These are phyloP conservation scores for Talaromyces islandicus DNA, from an alignment of 2,329 filamentous ascomycete species.

Conservation along the genomic window DNA sequence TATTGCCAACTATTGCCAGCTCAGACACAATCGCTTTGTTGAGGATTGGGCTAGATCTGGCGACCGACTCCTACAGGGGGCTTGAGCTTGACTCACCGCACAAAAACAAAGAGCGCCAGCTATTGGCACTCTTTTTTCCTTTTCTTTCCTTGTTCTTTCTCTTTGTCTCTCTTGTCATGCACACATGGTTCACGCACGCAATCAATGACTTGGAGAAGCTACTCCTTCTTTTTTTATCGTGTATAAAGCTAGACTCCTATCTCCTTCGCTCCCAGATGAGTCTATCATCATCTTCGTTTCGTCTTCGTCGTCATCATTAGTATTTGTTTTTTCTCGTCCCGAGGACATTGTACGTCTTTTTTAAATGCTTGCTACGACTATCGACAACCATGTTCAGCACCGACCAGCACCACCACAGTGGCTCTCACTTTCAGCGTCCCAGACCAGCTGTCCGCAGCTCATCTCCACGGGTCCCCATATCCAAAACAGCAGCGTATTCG, in stretches of 20 bases:
- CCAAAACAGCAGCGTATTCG: conserved; percentile 12
- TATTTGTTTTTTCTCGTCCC: too few relatives aligned
- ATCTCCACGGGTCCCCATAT: conserved; percentile 9
- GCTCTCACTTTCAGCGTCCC: not conserved
- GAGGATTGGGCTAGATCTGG: not conserved
- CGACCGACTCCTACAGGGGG: too few relatives aligned
- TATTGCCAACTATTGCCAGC: not conserved
- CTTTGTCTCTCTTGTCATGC: not conserved
- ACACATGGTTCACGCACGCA: not conserved
- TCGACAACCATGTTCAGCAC: not conserved
- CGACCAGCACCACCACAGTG: not conserved
- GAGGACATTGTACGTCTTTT: not conserved
- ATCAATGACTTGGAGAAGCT: not conserved
- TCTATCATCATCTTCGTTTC: not conserved
- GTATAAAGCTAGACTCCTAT: not conserved
- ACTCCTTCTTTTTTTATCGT: not conserved
- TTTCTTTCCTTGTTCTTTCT: not conserved
- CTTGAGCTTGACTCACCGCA: not conserved
- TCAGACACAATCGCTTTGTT: not conserved
- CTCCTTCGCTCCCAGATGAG: not conserved
- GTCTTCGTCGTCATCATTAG: not conserved
- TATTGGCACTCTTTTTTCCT: too few relatives aligned
- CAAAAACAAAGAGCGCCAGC: not conserved
- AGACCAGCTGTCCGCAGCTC: not conserved
- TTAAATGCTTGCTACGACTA: too few relatives aligned